A percentile compares a stretch with the other conserved stretches of the same genome.
Conservation (phyloP, 1,284 basidiomycete species). For the Malassezia psittaci region DNA sequence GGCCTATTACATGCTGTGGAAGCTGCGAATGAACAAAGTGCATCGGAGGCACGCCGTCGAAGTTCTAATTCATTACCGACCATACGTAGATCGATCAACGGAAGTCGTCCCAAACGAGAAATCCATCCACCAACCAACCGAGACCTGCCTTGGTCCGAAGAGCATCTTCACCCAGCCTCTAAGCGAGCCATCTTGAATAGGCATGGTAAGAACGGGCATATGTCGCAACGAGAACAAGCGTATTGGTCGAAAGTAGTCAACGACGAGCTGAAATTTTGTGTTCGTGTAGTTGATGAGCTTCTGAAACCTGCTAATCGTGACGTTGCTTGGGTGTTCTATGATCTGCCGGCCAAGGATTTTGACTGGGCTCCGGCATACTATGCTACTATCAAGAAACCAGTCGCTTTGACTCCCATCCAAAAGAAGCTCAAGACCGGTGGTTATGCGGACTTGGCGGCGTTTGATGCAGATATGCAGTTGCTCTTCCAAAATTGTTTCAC, state of each 20-base stretch:
- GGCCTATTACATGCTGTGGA: conserved; percentile 22
- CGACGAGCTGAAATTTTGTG: conserved; percentile 76
- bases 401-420: conserved; percentile 56
- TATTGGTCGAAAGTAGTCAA: conserved; percentile 59
- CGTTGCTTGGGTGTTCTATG: conserved; percentile 76
- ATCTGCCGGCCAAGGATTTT: conserved; percentile 72
- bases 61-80: conserved; percentile 66
- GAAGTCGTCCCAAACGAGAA: conserved; percentile 84
- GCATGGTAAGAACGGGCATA: conserved; percentile 24
- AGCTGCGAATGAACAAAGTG: conserved; percentile 50
- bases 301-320: conserved; percentile 64
- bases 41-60: conserved; percentile 52
- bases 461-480: conserved; percentile 80
- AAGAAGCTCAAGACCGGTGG: conserved; percentile 66
- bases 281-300: conserved; percentile 66
- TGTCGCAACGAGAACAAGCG: conserved; percentile 49
- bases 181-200: conserved; percentile 14
- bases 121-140: conserved; percentile 89
- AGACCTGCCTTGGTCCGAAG: conserved; percentile 73
- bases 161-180: conserved; percentile 27
- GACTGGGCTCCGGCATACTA: conserved; percentile 76
- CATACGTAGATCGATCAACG: conserved; percentile 58
- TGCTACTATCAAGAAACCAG: conserved; percentile 80
- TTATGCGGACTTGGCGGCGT: conserved; percentile 66
- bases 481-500: conserved; percentile 86